Base-by-base conservation (phyloP, 306 rosid genomes). In the Erythrophleum fordii region DNA sequence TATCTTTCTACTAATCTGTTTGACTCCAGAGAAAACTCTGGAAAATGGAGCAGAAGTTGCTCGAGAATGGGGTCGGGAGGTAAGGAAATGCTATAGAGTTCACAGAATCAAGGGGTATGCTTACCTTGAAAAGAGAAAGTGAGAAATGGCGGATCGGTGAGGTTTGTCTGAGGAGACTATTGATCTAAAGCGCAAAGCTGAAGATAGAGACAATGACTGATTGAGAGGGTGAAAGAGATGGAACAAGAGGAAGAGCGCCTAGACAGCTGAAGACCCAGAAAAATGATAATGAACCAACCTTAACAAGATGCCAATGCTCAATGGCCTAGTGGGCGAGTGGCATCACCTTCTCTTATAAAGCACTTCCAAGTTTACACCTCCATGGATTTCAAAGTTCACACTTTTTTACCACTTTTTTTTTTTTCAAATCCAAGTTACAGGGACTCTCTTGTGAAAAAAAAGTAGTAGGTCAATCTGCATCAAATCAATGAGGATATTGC, bases 81-180 rank as follows among this genome's bases (percentile, higher is more conserved):
- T 26, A 18, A 46, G n/a, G 11, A 62, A 59, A 44, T 17, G 72
- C 42, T 60, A 48, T 10, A 46, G 44, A 75, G 1, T 2, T 37
- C 5, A 17, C 12, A 44, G 18, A 48, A 52, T 58, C 25, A 78
- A 41, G 64, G 48, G 41, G 11, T 2, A 37, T 5, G 8, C 78
- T 59, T 64, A 89, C 88, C 89, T 84, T 81, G 82, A 51, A 65
- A 59, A 69, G 10, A 72, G 22, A 48, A 35, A 69, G 68, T 64
- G 76, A 74, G 72, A 78, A 87, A 67, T 76, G 81, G 79, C 37
- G 79, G 89, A 87, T 85, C 87, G 71, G 78, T 58, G 58, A 83
- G 79, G 56, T 69, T 41, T 65, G 53, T 25, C 35, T 23, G 16
- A 52, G 29, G 70, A 46, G 55, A 31, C 53, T 64, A 22, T 11